Evolutionary conservation across 331 rosid genomes (phyloP), one percentile per base, ranked within the genome.

Genomic region (Phaseolus coccineus): DNA sequence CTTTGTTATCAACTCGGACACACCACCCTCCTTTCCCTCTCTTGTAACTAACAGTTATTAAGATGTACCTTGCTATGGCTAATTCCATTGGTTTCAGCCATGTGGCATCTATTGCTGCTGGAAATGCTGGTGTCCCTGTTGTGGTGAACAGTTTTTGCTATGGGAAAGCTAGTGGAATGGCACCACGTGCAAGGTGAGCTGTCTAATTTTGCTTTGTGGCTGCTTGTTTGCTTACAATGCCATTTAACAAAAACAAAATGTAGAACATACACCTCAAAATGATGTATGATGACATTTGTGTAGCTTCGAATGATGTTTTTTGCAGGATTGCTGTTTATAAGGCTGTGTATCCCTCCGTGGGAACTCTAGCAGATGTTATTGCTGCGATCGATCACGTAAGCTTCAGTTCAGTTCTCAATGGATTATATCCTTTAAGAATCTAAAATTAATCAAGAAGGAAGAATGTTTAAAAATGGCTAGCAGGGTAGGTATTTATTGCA

Each of bases 281-380:
- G 1, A 63, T 33, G 28, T n/a, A 16, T 35, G 1, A 16, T 33
- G 25, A 61, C 68, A 61, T 61, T 30, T 61, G 11, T 14, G 48
- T 35, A 0, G 31, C 31, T 66, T 35, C 10, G 3, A 22, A 73
- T 35, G 51, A 40, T 61, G 47, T 1, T 44, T 80, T 73, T 77
- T 57, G 72, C 91, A 94, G 98, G 88, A 93, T 93, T 84, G 94
- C 94, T 27, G 88, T 93, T 15, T 93, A 96, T 74, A 96, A 96
- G 77, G 98, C 98, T 69, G 81, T 88, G 40, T 96, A 87, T 87
- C 94, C 98, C 71, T 85, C 91, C 0, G 89, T 84, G 35, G 91
- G 85, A 73, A 93, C 92, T 69, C 30, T 87, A 27, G 71, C 94
- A 11, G 99, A 96, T 84, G 89, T 89, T 33, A 56, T 93, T 83